Evolutionary conservation across 345 rosid species (phyloP), one percentile per base, ranked within the genome.

Genomic region (Populus euphratica): DNA sequence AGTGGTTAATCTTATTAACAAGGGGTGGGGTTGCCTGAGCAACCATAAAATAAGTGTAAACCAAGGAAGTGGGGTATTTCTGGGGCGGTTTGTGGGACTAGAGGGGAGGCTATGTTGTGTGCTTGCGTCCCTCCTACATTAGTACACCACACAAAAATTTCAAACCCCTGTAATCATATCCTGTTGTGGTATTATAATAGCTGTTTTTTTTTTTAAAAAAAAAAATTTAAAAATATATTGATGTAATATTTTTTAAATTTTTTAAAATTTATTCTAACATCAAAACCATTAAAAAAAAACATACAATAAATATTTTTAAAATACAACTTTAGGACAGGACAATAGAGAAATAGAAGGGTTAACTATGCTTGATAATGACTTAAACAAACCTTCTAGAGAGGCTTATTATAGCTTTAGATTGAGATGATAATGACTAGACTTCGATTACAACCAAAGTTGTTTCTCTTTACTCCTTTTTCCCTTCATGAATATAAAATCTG

Each of bases 51-150:
- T 56, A 41, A 79, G 81, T 79, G 77, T 54, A 74, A 78, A 72
- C 38, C 9, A 81, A 81, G 86, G 16, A 77, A 71, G 76, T 71
- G 65, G 71, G 35, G 16, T 6, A 8, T 73, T 66, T 72, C 14
- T 78, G 72, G 79, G 81, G 76, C 77, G 81, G 81, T 78, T 73
- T 73, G 81, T 72, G 77, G 77, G 73, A 78, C 77, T 65, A 23
- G 11, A 17, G 36, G 31, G 47, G 16, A 23, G 31, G 72, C 6
- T 23, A 2, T n/a, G 23, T 1, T 13, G 56, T 69, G 64, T 69
- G 64, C 62, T 75, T 67, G 72, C 78, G 44, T 66, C 78, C 72
- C 78, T 66, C 16, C 18, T 27, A 76, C 50, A 68, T 68, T 38
- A 35, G 54, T 64, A 39, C 61, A 67, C 21, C 31, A 8, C 59